Base-by-base conservation (phyloP, 2,329 filamentous ascomycete genomes). In the Aspergillus melleus region DNA sequence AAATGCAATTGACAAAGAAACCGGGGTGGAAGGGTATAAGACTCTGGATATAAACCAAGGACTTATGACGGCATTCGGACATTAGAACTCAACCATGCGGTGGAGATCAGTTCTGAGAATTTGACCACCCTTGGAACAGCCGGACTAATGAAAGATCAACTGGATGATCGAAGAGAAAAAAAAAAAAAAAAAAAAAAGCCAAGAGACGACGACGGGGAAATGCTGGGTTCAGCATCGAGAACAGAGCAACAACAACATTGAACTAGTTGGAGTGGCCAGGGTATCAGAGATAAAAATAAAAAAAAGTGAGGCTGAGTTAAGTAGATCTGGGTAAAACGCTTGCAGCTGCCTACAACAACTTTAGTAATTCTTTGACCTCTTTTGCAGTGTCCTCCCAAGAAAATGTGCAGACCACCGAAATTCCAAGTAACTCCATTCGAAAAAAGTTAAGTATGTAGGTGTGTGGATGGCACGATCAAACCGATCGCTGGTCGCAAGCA, bases 281-380 rank as follows among this genome's bases (percentile, higher is more conserved):
- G 11, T 20, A 30, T 53, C 46, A 30, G 32, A 49, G 36, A 26
- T 16, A 22, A 47, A 36, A 52, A 50, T 49, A 14, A 54, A 54
- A 62, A 64, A 62, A 64, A 62, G 62, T 64, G 62, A 64, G 62
- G 62, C 62, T 64, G 60, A 55, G 20, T 47, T 11, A 5, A 47
- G 44, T 16, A n/a, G 16, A n/a, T 49, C 39, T 49, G 19, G 11
- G 26, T n/a, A 22, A 51, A 47, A 26, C 39, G 42, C 24, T 55
- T 55, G 53, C 58, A 54, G 55, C 16, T 16, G 36, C 36, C 36
- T 42, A 42, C 36, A 42, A 39, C 14, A 26, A 29, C 30, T 36
- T 36, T 36, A 9, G 26, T 29, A 29, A 29, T 36, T 36, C 10
- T 36, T 36, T 36, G 10, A 5, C 12, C 5, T 36, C 5, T 36